A percentile compares a stretch with the other conserved stretches of the same genome.
These are phyloP conservation scores for Ogataea pini DNA, from an alignment of 805 yeast genomes.

Conservation along the genomic window DNA sequence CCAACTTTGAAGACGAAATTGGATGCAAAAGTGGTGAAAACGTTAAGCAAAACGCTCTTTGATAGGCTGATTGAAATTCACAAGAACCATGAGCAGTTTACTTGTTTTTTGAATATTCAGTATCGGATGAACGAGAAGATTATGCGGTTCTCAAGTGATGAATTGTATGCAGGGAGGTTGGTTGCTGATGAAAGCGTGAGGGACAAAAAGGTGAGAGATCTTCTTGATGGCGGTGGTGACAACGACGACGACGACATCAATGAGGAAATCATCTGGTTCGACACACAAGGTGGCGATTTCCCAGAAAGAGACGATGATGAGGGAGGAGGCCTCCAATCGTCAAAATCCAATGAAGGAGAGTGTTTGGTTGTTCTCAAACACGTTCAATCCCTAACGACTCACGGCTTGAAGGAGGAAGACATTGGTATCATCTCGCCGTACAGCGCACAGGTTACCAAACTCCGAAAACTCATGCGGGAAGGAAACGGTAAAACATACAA, in stretches of 20 bases:
- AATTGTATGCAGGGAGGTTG: conserved; percentile 63
- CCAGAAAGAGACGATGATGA: conserved; percentile 52
- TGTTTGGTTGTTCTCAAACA: conserved; percentile 61
- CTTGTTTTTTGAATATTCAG: conserved; percentile 69
- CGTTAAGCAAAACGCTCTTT: conserved; percentile 69
- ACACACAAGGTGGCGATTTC: conserved; percentile 88
- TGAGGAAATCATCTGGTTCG: conserved; percentile 74
- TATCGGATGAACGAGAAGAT: conserved; percentile 83
- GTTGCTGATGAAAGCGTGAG: conserved; percentile 63
- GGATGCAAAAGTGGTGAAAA: conserved; percentile 40
- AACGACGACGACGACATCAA: conserved; percentile 59
- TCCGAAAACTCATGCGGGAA: conserved; percentile 48
- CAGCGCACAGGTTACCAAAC: conserved; percentile 73
- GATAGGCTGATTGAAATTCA: conserved; percentile 65
- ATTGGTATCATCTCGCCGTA: conserved; percentile 93
- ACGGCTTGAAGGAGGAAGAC: conserved; percentile 52
- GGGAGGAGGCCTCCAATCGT: conserved; percentile 37
- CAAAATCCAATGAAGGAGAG: conserved; percentile 81
- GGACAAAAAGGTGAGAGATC: conserved; percentile 51
- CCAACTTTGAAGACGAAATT: conserved; percentile 75
- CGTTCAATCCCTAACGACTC: conserved; percentile 47
- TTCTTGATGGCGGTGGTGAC: conserved; percentile 43
- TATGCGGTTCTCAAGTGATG: conserved; percentile 73
- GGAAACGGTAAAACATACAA: conserved; percentile 35
- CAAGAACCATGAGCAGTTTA: conserved; percentile 45